Base-by-base conservation (phyloP, 2,329 filamentous ascomycete genomes). In the Pyricularia sp. region DNA sequence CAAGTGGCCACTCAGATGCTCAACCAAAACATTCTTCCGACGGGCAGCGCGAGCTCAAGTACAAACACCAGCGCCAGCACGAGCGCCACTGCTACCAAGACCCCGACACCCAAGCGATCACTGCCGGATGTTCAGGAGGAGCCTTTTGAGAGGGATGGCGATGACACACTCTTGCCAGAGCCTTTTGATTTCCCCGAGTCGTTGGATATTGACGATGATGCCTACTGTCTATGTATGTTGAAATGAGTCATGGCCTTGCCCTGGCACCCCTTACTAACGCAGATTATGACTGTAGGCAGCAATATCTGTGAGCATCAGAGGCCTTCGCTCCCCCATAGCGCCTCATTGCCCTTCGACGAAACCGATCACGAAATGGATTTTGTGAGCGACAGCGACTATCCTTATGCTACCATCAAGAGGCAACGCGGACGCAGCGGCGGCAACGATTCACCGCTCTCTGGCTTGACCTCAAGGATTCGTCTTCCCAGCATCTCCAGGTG, bases 91-190 rank as follows among this genome's bases (percentile, higher is more conserved):
- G 42, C 70, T 58, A 69, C 50, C 71, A 74, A 72, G 72, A 81
- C 86, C 0, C 42, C 42, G 5, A 50, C 42, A 20, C 83, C 84
- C 74, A 92, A 92, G 79, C 85, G 87, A 70, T 85, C 84, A 68
- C 83, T 97, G 71, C 91, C 92, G 20, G 92, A 95, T 74, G 91
- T 97, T 25, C 87, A 93, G 75, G 94, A 97, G 78, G 93, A 97
- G 75, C 89, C 91, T 2, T 80, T 88, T 61, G 91, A 94, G 77
- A 86, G 85, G 68, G 91, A 91, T 26, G 86, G 89, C 31, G 84
- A 85, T 68, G 82, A 83, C 66, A 79, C 84, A 70, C 82, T 83
- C 70, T 78, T 82, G 65, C 76, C 83, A 65, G 77, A 84, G 63
- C 28, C 33, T n/a, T 65, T 31, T 30, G 63, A 65, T 5, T 65